phyloP scores from a whole-genome alignment of 2,329 filamentous ascomycete species.

The Sphaerulina musiva region DNA sequence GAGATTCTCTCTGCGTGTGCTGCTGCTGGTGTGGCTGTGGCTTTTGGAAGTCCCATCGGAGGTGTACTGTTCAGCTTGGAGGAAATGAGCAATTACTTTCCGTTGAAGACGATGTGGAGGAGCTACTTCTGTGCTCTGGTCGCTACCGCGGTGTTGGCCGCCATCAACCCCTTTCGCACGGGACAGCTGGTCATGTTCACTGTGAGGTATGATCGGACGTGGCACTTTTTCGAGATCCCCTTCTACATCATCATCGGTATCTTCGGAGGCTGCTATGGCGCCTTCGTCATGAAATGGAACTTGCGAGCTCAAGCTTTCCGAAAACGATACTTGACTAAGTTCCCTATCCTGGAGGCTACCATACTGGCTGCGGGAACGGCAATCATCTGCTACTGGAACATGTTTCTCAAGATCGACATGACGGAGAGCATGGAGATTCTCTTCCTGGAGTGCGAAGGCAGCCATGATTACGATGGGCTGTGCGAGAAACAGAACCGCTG shows the following conservation, averaged over 20 bases:
- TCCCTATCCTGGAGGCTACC: constrained; percentile 80
- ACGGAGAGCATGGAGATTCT: constrained; percentile 98
- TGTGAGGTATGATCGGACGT: constrained; percentile 87
- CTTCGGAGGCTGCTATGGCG: constrained; percentile 91
- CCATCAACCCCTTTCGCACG: constrained; percentile 96
- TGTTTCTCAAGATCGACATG: constrained; percentile 94
- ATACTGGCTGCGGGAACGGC: constrained; percentile 77
- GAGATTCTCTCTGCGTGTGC: constrained; percentile 94
- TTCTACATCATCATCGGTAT: constrained; percentile 89
- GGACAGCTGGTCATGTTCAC: constrained; percentile 99
- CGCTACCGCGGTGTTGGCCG: constrained; percentile 82
- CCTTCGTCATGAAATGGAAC: constrained; percentile 98
- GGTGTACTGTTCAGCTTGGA: constrained; percentile 94
- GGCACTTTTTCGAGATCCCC: constrained; percentile 94
- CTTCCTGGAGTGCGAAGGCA: constrained; percentile 86
- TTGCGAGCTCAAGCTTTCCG: constrained; percentile 83
- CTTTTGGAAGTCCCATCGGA: constrained; percentile 94
- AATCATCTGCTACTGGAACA: constrained; percentile 92
- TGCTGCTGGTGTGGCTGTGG: constrained; percentile 89
- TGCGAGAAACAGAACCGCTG: constrained; percentile 73
- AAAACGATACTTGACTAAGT: constrained; percentile 80
- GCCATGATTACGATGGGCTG: constrained; percentile 79
- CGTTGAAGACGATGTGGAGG: constrained; percentile 93
- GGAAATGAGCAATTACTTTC: constrained; percentile 96
- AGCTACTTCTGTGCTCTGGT: constrained; percentile 97